Evolutionary conservation across 2,329 filamentous ascomycete genomes (phyloP).

Genomic region (Hymenoscyphus scutula): DNA sequence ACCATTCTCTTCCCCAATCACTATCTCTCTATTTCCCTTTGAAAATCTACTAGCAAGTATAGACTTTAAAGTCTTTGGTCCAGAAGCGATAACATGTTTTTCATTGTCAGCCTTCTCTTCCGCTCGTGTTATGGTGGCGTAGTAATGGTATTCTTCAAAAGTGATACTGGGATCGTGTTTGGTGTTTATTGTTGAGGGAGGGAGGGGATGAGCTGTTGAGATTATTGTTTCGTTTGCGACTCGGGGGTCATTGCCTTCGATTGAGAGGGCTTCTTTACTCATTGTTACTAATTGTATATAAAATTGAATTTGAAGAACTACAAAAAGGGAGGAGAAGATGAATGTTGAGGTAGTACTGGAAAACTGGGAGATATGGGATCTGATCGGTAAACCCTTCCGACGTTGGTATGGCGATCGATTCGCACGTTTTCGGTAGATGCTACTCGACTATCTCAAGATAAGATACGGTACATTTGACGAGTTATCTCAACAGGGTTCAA

Average conservation of each 20-base stretch:
- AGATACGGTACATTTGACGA: background rate
- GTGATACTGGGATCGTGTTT: conserved; percentile 33
- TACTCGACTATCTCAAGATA: background rate
- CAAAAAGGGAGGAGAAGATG: background rate
- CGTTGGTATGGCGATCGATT: too few relatives aligned
- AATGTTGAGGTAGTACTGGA: background rate
- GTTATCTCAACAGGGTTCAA: background rate
- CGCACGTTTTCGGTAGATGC: background rate
- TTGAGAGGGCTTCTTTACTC: conserved; percentile 1
- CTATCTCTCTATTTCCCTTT: conserved; percentile 13
- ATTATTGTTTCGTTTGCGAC: background rate
- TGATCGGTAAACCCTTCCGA: too few relatives aligned
- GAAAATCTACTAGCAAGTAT: conserved; percentile 27
- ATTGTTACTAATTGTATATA: too few relatives aligned
- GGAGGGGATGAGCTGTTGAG: background rate
- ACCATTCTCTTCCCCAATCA: background rate
- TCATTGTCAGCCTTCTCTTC: conserved; percentile 34
- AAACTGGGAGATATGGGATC: too few relatives aligned
- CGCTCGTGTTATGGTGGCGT: conserved; percentile 35
- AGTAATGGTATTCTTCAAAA: conserved; percentile 40
- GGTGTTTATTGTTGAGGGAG: background rate
- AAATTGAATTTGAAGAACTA: too few relatives aligned
- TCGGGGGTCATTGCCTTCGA: background rate
- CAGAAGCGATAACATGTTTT: conserved; percentile 18
- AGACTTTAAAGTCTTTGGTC: conserved; percentile 26